phyloP scores from a whole-genome alignment of 768 basidiomycete species.

The Xerocomus potaroensis region DNA sequence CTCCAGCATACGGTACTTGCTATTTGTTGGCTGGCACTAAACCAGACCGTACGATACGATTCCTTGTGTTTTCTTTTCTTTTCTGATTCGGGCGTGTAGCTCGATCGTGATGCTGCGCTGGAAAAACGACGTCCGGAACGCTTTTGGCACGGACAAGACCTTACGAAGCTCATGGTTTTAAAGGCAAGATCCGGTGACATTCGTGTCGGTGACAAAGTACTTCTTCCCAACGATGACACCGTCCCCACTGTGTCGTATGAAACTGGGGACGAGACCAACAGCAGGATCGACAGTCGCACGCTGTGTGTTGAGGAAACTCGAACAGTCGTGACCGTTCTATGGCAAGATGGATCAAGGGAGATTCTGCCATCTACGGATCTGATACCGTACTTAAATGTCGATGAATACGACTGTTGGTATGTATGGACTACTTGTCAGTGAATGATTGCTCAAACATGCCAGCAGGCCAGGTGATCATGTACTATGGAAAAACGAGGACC shows the following conservation, averaged over 20 bases:
- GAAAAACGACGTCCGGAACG: conserved; percentile 60
- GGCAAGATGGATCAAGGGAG: conserved; percentile 83
- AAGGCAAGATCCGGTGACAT: conserved; percentile 61
- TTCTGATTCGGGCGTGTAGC: conserved; percentile 36
- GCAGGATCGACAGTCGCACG: conserved; percentile 49
- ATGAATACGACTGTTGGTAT: conserved; percentile 90
- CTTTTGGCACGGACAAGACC: conserved; percentile 69
- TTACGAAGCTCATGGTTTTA: conserved; percentile 60
- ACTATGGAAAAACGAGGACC: conserved; percentile 74
- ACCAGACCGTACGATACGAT: conserved; percentile 61
- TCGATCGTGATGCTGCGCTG: conserved; percentile 54
- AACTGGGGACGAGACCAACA: conserved; percentile 40
- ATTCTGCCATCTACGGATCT: conserved; percentile 56
- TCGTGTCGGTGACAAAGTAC: conserved; percentile 70
- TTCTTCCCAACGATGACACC: conserved; percentile 46
- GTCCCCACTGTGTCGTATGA: conserved; percentile 62
- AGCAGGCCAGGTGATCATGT: conserved; percentile 89
- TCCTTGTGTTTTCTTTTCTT: background rate
- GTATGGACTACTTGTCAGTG: conserved; percentile 19
- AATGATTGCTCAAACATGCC: conserved; percentile 7
- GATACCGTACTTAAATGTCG: conserved; percentile 80
- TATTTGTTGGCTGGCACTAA: conserved; percentile 83
- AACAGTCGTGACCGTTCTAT: conserved; percentile 68
- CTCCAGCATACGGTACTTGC: conserved; percentile 76
- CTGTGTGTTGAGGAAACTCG: conserved; percentile 66